A percentile compares a stretch with the other conserved stretches of the same genome.
Conservation (phyloP, 768 basidiomycete species). For the Termitomyces titanicus region DNA sequence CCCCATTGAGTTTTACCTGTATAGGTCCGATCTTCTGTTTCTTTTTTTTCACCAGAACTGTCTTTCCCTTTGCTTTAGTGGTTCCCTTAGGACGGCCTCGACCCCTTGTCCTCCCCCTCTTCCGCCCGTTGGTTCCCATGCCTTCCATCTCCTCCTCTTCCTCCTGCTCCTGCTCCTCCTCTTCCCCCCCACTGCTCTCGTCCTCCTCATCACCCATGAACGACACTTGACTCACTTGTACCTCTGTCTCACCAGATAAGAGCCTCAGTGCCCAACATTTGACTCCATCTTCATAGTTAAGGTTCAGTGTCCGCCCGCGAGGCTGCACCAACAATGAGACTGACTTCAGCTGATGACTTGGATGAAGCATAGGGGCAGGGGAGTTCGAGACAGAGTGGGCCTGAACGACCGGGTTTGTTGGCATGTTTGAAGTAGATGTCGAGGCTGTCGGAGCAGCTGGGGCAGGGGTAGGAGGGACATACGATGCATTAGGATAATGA, state of each 20-base stretch:
- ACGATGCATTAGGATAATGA: constrained; percentile 56
- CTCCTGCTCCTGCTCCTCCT: constrained; percentile 41
- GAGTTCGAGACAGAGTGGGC: constrained; percentile 33
- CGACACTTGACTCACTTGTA: constrained; percentile 51
- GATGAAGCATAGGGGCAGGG: constrained; percentile 33
- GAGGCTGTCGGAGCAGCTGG: constrained; percentile 18
- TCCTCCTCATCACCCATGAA: constrained; percentile 59
- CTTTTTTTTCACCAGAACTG: constrained; percentile 37
- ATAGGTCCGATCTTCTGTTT: constrained; percentile 49
- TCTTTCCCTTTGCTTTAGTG: constrained; percentile 27
- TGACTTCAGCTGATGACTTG: constrained; percentile 46
- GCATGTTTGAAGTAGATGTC: constrained; percentile 20
- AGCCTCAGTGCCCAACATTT: constrained; percentile 70
- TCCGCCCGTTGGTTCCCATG: constrained; percentile 39
- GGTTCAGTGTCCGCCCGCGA: constrained; percentile 47
- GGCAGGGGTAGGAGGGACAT: constrained; percentile 33
- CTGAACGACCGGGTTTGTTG: constrained; percentile 20
- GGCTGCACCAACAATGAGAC: constrained; percentile 58
- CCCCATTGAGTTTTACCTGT: constrained; percentile 63
- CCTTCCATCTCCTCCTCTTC: constrained; percentile 42
- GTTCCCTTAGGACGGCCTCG: constrained; percentile 28
- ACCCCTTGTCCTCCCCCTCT: constrained; percentile 36
- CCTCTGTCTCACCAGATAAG: constrained; percentile 48
- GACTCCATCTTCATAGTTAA: constrained; percentile 71
- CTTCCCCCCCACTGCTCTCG: constrained; percentile 55